phyloP scores from a whole-genome alignment of 768 basidiomycete genomes.

The Solioccasus polychromus region DNA sequence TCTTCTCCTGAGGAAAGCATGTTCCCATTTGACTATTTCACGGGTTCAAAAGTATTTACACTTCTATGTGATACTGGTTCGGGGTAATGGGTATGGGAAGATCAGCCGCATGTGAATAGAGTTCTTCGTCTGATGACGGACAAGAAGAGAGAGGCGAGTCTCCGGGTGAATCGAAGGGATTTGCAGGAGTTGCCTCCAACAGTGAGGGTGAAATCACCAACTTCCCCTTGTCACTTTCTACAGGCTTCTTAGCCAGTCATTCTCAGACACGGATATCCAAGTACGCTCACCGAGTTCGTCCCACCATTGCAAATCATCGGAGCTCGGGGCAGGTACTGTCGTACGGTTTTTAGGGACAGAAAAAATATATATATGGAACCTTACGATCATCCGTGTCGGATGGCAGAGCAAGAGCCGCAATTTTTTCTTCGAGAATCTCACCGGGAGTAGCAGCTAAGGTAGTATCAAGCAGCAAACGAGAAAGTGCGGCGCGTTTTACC shows the following conservation, averaged over 20 bases:
- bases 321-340: slow-evolving; percentile 82
- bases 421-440: slow-evolving; percentile 69
- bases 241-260: background rate
- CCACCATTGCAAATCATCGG: slow-evolving; percentile 81
- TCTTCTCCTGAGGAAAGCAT: background rate
- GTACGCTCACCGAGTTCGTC: slow-evolving; percentile 53
- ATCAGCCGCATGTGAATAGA: slow-evolving; percentile 72
- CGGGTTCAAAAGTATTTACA: slow-evolving; percentile 2
- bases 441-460: slow-evolving; percentile 61
- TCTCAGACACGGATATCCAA: background rate
- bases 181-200: slow-evolving; percentile 42
- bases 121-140: slow-evolving; percentile 81
- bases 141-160: slow-evolving; percentile 70
- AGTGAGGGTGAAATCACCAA: slow-evolving; percentile 36
- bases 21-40: slow-evolving; percentile 5
- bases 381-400: slow-evolving; percentile 36
- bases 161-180: slow-evolving; percentile 73
- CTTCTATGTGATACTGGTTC: slow-evolving; percentile 17
- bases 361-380: slow-evolving; percentile 2
- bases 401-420: slow-evolving; percentile 55
- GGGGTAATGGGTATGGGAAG: slow-evolving; percentile 65
- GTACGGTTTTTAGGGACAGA: slow-evolving; percentile 2
- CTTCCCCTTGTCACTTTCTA: slow-evolving; percentile 18
- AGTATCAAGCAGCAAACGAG: slow-evolving; percentile 63
- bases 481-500: slow-evolving; percentile 67